A percentile compares a stretch with the other conserved stretches of the same genome.
phyloP scores from a whole-genome alignment of 805 yeast species.

The Monosporozyma siamensis region DNA sequence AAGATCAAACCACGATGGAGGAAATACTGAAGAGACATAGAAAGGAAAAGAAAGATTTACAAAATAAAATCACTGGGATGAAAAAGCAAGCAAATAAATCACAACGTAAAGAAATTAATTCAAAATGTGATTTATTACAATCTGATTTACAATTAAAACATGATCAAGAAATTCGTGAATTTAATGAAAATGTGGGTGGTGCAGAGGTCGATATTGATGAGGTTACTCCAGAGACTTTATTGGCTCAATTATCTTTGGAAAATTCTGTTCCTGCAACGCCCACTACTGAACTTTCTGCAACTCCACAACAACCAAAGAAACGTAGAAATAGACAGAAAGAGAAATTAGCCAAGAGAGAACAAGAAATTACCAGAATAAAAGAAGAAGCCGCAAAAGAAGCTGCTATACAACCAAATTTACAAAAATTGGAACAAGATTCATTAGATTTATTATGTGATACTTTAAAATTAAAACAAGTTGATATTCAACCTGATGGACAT shows the following conservation, averaged over 20 bases:
- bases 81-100: slow-evolving; percentile 79
- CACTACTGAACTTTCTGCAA: no score
- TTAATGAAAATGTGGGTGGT: slow-evolving; percentile 6
- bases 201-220: slow-evolving; percentile 37
- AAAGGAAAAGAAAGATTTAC: slow-evolving; percentile 58
- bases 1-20: slow-evolving; percentile 10
- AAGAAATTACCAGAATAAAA: slow-evolving; percentile 50
- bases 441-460: slow-evolving; percentile 45
- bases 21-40: slow-evolving; percentile 42
- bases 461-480: slow-evolving; percentile 45
- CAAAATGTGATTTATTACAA: slow-evolving; percentile 53
- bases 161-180: slow-evolving; percentile 37
- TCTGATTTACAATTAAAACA: slow-evolving; percentile 46
- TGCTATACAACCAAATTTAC: slow-evolving; percentile 49
- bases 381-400: slow-evolving; percentile 71
- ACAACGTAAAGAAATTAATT: slow-evolving; percentile 56
- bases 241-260: slow-evolving; percentile 42
- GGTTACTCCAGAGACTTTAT: slow-evolving; percentile 55
- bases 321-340: slow-evolving; percentile 78
- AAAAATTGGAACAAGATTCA: slow-evolving; percentile 62
- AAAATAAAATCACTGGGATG: slow-evolving; percentile 60
- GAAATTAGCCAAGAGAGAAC: slow-evolving; percentile 65
- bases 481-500: slow-evolving; percentile 87
- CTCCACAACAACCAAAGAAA: slow-evolving; percentile 27
- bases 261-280: no score